phyloP scores from a whole-genome alignment of 164 flowering plant genomes.

The Stephania yunnanensis region DNA sequence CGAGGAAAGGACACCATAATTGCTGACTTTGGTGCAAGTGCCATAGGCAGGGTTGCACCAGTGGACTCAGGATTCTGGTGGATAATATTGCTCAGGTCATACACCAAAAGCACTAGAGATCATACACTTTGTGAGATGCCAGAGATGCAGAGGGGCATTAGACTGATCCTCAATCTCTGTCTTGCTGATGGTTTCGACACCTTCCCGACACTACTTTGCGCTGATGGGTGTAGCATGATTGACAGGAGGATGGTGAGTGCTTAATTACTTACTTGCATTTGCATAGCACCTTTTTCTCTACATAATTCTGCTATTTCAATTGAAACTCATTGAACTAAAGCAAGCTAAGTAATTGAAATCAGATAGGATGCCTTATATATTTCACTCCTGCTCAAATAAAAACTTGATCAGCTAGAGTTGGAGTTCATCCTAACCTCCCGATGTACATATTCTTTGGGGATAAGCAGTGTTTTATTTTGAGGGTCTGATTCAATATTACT shows the following conservation, averaged over 20 bases:
- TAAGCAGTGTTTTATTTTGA: neutral
- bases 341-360: neutral
- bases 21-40: conserved; percentile 40
- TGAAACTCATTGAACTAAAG: too few relatives aligned
- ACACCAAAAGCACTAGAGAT: conserved; percentile 28
- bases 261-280: neutral
- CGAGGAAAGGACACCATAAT: conserved; percentile 14
- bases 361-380: neutral
- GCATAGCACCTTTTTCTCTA: neutral
- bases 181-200: conserved; percentile 41
- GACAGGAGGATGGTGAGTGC: conserved; percentile 37
- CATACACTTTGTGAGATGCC: conserved; percentile 25
- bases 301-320: too few relatives aligned
- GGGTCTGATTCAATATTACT: too few relatives aligned
- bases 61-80: conserved; percentile 51
- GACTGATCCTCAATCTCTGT: conserved; percentile 33
- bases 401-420: neutral
- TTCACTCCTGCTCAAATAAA: neutral
- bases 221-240: conserved; percentile 39
- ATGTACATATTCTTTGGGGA: neutral
- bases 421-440: neutral
- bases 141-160: conserved; percentile 35
- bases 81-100: conserved; percentile 36
- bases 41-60: conserved; percentile 48
- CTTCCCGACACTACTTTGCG: conserved; percentile 38